Conservation (phyloP, 225 moss, liverwort and hornwort species). For the Sphagnum contortum region DNA sequence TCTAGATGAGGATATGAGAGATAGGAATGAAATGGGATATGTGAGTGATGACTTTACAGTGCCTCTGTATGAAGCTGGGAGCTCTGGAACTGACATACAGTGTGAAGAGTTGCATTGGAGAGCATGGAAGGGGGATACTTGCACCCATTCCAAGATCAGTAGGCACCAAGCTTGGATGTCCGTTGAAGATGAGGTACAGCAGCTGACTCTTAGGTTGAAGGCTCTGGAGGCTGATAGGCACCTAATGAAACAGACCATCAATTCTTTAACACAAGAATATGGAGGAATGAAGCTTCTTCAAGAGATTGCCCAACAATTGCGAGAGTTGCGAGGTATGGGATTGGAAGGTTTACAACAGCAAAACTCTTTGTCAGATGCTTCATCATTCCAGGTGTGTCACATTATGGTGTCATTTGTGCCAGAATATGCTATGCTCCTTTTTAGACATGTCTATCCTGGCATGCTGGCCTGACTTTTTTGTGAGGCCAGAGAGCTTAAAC, state of each 20-base stretch:
- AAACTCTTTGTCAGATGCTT: constrained; percentile 14
- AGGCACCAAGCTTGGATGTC: not conserved
- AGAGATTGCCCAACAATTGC: constrained; percentile 52
- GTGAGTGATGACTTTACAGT: no score
- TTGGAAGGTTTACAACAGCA: constrained; percentile 20
- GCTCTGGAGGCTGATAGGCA: constrained; percentile 64
- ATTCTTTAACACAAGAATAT: constrained; percentile 57
- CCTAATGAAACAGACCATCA: constrained; percentile 70
- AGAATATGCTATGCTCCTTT: no score
- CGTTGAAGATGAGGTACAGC: constrained; percentile 39
- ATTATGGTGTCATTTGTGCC: no score
- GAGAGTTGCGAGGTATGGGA: constrained; percentile 42
- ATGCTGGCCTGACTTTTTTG: no score
- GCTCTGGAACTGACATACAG: constrained; percentile 5
- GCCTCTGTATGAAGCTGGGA: no score
- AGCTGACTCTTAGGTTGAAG: constrained; percentile 47
- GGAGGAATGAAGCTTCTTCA: constrained; percentile 70
- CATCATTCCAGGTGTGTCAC: constrained; percentile 49
- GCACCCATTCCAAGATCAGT: no score
- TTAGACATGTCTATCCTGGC: no score
- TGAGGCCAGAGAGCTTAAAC: no score
- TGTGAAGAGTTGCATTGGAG: constrained; percentile 7
- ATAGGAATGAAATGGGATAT: no score
- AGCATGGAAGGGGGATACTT: no score
- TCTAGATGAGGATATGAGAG: constrained; percentile 8